Conservation (phyloP, 2,329 filamentous ascomycete genomes). For the Sporothrix curviconia region DNA sequence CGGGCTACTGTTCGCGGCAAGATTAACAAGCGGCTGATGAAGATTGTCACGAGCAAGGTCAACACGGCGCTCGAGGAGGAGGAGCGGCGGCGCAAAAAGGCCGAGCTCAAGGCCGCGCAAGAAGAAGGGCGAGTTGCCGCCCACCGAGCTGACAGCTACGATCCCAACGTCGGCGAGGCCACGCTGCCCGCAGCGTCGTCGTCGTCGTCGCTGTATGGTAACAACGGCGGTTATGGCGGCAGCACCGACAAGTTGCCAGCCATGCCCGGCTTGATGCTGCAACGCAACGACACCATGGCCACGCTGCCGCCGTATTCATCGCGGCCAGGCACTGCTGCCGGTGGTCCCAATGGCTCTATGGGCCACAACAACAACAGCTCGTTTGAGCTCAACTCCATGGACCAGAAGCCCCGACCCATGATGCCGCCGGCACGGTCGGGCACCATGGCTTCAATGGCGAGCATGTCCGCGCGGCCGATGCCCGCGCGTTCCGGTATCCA, state of each 20-base stretch:
- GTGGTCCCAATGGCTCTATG: neutral
- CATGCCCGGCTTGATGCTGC: slow-evolving; percentile 49
- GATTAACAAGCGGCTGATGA: slow-evolving; percentile 76
- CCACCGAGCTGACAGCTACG: slow-evolving; percentile 55
- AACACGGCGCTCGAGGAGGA: slow-evolving; percentile 82
- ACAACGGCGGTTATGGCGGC: too few species aligned
- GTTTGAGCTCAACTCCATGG: slow-evolving; percentile 48
- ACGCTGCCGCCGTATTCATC: slow-evolving; percentile 60
- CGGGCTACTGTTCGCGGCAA: slow-evolving; percentile 86
- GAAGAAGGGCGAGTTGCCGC: slow-evolving; percentile 47
- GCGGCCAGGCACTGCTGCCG: slow-evolving; percentile 46
- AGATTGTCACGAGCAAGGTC: slow-evolving; percentile 79
- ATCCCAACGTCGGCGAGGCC: slow-evolving; percentile 45
- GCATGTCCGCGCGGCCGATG: too few species aligned
- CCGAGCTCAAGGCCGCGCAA: slow-evolving; percentile 44
- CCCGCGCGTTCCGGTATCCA: too few species aligned
- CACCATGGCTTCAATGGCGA: slow-evolving; percentile 23
- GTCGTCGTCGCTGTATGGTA: too few species aligned
- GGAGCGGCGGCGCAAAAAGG: slow-evolving; percentile 51
- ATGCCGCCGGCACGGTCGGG: slow-evolving; percentile 29
- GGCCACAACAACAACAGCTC: slow-evolving; percentile 22
- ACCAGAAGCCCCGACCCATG: slow-evolving; percentile 47
- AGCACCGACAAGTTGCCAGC: slow-evolving; percentile 49
- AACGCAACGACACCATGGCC: slow-evolving; percentile 52
- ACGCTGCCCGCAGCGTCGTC: too few species aligned